Percentiles rank a stretch among this genome's conserved stretches.
phyloP scores from a whole-genome alignment of 495 filamentous ascomycete genomes.

The Cercophora sp. region DNA sequence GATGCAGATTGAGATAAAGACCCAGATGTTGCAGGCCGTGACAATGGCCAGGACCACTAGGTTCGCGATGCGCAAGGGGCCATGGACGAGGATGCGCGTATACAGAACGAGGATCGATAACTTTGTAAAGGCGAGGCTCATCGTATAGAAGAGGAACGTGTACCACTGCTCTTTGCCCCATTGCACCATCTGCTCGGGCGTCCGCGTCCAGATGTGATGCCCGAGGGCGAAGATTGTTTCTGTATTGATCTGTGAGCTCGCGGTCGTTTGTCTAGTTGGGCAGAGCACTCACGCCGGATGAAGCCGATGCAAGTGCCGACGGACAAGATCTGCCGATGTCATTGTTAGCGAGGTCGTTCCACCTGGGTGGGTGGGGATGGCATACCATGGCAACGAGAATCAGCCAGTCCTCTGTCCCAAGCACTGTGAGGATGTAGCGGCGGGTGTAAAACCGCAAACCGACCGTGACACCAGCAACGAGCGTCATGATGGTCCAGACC shows the following conservation, averaged over 20 bases:
- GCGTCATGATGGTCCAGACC: not conserved
- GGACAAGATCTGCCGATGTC: not conserved
- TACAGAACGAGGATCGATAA: slow-evolving; percentile 26
- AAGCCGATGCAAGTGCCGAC: not conserved
- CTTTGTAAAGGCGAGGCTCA: slow-evolving; percentile 23
- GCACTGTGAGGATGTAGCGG: not conserved
- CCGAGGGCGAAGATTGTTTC: not conserved
- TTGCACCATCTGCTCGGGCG: not conserved
- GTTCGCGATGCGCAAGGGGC: slow-evolving; percentile 9
- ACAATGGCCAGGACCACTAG: slow-evolving; percentile 14
- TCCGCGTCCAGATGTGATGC: not conserved
- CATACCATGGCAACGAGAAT: slow-evolving; percentile 1
- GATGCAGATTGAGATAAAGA: slow-evolving; percentile 10
- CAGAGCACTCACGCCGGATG: not conserved
- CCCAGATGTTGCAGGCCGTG: slow-evolving; percentile 10
- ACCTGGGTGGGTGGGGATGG: not conserved
- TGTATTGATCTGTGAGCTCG: not conserved
- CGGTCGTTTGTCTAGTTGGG: not conserved
- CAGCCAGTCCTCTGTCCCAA: not conserved
- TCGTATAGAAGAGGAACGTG: slow-evolving; percentile 4
- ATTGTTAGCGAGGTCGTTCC: not conserved
- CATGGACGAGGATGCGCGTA: slow-evolving; percentile 21
- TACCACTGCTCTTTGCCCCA: not conserved
- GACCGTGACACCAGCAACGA: not conserved
- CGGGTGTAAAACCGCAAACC: slow-evolving; percentile 1